Evolutionary conservation across 257 asterid genomes (phyloP).

Genomic region (Forsythia suspensa): DNA sequence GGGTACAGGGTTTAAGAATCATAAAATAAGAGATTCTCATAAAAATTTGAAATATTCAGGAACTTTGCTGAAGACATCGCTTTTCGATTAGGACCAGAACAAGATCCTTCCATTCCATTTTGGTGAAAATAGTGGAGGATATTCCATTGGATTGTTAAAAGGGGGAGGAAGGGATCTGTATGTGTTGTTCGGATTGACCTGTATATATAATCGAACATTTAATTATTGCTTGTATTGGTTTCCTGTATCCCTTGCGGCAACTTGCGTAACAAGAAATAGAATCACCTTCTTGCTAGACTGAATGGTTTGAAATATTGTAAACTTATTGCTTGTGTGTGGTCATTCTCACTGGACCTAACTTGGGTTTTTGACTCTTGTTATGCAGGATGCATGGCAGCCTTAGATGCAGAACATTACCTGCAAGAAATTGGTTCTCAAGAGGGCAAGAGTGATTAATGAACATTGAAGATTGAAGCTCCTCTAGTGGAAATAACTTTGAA

Average conservation of each 20-base stretch:
- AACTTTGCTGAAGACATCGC: neutral
- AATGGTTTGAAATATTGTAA: neutral
- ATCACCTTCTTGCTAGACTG: constrained; percentile 16
- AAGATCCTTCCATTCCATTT: neutral
- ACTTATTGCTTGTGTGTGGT: neutral
- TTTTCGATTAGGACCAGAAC: neutral
- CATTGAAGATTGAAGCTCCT: constrained; percentile 36
- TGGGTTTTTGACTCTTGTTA: neutral
- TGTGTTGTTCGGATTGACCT: too few relatives aligned
- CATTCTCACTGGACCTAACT: constrained; percentile 7
- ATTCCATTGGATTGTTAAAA: too few relatives aligned
- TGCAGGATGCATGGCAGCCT: constrained; percentile 98
- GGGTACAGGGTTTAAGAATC: neutral
- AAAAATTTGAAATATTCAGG: neutral
- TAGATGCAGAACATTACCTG: constrained; percentile 96
- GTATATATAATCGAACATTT: neutral
- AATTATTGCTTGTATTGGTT: neutral
- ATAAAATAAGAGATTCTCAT: neutral
- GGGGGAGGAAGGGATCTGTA: too few relatives aligned
- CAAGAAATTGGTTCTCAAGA: constrained; percentile 83
- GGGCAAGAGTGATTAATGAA: constrained; percentile 88
- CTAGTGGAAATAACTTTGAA: constrained; percentile 23
- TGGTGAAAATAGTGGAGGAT: neutral
- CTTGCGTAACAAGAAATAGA: constrained; percentile 1
- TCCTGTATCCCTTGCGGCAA: neutral